These are phyloP conservation scores for Cerioporus squamosus DNA, from an alignment of 1,284 basidiomycete species.

Conservation along the genomic window DNA sequence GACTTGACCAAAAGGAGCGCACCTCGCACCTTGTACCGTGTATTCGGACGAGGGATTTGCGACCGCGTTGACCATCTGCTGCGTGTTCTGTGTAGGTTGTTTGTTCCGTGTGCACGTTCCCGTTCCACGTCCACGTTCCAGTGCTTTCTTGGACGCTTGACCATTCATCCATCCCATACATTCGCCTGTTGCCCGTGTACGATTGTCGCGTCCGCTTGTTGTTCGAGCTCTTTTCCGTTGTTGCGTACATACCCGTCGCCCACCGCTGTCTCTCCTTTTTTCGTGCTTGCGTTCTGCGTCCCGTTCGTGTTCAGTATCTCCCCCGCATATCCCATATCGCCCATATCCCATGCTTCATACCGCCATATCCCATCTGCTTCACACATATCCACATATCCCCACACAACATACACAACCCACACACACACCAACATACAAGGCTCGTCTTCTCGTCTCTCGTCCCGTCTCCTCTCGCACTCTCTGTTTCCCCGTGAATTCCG, in stretches of 20 bases:
- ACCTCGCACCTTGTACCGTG: no score
- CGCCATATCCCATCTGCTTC: slow-evolving; percentile 1
- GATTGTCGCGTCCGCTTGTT: neutral
- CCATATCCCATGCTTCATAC: slow-evolving; percentile 1
- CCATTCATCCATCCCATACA: no score
- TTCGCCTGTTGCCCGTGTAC: neutral
- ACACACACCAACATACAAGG: neutral
- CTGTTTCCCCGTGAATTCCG: no score
- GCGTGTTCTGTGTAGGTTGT: neutral
- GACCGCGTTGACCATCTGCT: no score
- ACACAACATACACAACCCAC: slow-evolving; percentile 1
- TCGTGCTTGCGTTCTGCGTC: neutral
- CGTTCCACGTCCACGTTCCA: neutral
- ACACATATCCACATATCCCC: neutral
- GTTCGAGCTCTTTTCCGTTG: neutral
- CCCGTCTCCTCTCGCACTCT: neutral
- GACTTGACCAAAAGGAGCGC: slow-evolving; percentile 5
- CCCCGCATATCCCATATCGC: neutral
- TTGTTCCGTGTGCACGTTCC: neutral
- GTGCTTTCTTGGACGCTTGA: neutral
- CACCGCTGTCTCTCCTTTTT: slow-evolving; percentile 12
- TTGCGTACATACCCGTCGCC: slow-evolving; percentile 14
- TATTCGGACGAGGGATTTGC: no score
- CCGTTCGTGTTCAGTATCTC: neutral
- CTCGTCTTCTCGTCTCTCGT: neutral